Evolutionary conservation across 495 filamentous ascomycete species (phyloP).

Genomic region (Lasiosphaeriaceae sp.): DNA sequence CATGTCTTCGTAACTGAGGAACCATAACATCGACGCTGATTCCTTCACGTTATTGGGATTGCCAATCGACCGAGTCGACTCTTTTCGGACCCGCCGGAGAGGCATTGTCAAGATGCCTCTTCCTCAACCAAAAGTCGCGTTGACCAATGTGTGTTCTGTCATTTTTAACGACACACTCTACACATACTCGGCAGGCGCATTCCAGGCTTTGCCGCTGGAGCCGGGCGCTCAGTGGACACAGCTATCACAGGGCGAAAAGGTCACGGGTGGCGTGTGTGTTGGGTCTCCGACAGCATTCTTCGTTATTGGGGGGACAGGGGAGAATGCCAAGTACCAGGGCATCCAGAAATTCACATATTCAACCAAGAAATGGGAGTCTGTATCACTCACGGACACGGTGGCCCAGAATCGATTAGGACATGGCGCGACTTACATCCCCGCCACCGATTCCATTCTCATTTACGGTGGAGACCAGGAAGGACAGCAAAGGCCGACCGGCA

Average conservation of each 20-base stretch:
- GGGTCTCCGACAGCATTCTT: conserved; percentile 65
- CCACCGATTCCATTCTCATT: conserved; percentile 67
- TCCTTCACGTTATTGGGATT: background rate
- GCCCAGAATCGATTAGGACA: conserved; percentile 70
- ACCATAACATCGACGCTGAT: conserved; percentile 7
- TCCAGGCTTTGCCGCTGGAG: conserved; percentile 67
- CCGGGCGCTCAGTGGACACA: conserved; percentile 67
- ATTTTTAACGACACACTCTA: conserved; percentile 83
- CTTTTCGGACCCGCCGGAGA: conserved; percentile 2
- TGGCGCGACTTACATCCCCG: conserved; percentile 69
- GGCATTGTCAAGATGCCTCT: conserved; percentile 50
- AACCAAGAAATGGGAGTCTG: conserved; percentile 69
- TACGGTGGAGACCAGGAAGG: conserved; percentile 73
- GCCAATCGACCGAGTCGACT: background rate
- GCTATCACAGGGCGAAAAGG: conserved; percentile 59
- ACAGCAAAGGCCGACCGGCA: conserved; percentile 50
- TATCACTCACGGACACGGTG: conserved; percentile 48
- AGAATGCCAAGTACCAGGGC: conserved; percentile 60
- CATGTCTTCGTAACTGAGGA: conserved; percentile 24
- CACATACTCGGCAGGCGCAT: conserved; percentile 69
- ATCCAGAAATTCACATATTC: conserved; percentile 79
- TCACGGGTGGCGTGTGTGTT: conserved; percentile 75
- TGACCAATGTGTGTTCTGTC: conserved; percentile 77
- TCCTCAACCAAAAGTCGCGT: conserved; percentile 58
- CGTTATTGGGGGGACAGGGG: conserved; percentile 72